These are phyloP conservation scores for Hirsutella thompsonii DNA, from an alignment of 2,329 filamentous ascomycete genomes.

Conservation along the genomic window DNA sequence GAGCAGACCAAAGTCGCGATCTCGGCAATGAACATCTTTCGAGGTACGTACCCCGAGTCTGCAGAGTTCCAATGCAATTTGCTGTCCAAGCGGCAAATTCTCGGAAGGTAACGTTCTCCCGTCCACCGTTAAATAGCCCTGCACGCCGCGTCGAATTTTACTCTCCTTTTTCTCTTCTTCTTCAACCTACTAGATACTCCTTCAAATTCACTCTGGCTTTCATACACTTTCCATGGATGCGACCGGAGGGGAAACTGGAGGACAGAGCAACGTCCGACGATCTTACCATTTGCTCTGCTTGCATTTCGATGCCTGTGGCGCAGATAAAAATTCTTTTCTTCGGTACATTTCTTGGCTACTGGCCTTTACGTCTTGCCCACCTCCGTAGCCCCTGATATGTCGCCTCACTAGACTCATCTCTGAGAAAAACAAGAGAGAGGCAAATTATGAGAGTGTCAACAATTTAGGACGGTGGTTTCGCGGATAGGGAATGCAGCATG, in stretches of 20 bases:
- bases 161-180: slow-evolving; percentile 10
- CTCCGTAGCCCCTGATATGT: too few relatives aligned
- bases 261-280: slow-evolving; percentile 40
- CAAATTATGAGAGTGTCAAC: too few relatives aligned
- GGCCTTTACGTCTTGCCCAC: not conserved
- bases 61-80: too few relatives aligned
- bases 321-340: slow-evolving; percentile 20
- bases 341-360: slow-evolving; percentile 17
- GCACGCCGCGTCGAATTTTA: not conserved
- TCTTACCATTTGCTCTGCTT: slow-evolving; percentile 35
- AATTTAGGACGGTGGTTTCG: not conserved
- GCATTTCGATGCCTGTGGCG: slow-evolving; percentile 18
- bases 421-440: too few relatives aligned
- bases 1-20: too few relatives aligned
- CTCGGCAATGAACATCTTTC: too few relatives aligned
- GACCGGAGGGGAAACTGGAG: slow-evolving; percentile 59
- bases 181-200: slow-evolving; percentile 35
- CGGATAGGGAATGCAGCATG: slow-evolving; percentile 12
- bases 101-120: not conserved
- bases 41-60: too few relatives aligned
- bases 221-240: slow-evolving; percentile 34
- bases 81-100: not conserved
- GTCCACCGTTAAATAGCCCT: not conserved
- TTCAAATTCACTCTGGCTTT: slow-evolving; percentile 60
- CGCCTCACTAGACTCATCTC: too few relatives aligned